Evolutionary conservation across 306 rosid genomes (phyloP), one percentile per base, ranked within the genome.

Genomic region (Cucumis melo): DNA sequence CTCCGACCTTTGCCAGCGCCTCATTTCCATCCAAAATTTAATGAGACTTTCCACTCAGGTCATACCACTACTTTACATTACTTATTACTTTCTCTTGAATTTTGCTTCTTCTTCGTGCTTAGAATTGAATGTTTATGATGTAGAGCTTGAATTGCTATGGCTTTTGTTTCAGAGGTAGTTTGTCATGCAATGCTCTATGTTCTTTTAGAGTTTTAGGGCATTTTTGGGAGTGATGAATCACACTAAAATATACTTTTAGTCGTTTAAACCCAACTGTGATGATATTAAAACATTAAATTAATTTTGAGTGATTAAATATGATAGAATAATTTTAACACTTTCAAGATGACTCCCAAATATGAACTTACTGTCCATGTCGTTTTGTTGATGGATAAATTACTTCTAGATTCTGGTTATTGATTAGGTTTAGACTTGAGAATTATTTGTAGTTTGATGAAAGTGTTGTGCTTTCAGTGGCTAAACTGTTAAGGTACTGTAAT

Each of bases 1-100:
- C 65, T 36, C 92, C 5, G 95, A 94, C 55, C 87, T 94, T 80
- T 91, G 91, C 23, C 91, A 75, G 44, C 79, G 97, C 58, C 96
- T 94, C 20, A 89, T 94, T 76, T 83, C 97, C 27, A 90, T 94
- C 42, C 96, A 90, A 75, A 91, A 87, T 82, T 87, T 90, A 84
- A 89, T 91, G 87, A 84, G 95, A 72, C 83, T 87, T 75, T 88
- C 91, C 77, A 19, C 12, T 71, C 88, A 85, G 90, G 94, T 83
- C 42, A 77, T 10, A 21, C 29, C 29, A 27, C 1, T 70, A 2
- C 32, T 44, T 42, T 9, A 20, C 36, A 21, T 0, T 42, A 41
- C 74, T 46, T 46, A 3, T 46, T 46, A 3, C 53, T 68, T 68
- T 46, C 56, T 68, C 12, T 41, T 39, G 29, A 54, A 66, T 66